Base-by-base conservation (phyloP, 495 filamentous ascomycete genomes). In the Cudoniella acicularis region DNA sequence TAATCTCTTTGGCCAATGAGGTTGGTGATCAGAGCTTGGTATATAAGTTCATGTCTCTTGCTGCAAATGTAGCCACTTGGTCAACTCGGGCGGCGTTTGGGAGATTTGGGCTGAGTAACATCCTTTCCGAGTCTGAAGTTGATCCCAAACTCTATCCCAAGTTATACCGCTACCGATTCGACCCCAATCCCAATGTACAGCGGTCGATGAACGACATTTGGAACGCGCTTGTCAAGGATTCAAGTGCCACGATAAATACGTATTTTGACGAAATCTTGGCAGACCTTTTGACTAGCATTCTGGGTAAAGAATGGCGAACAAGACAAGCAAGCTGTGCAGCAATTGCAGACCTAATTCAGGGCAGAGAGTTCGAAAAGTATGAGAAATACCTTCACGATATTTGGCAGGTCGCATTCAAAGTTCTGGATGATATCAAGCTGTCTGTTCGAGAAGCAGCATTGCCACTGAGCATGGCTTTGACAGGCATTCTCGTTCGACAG, bases 151-250 rank as follows among this genome's bases (percentile, higher is more conserved):
- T 98, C 41, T 96, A 96, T 66, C 90, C 92, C 1, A 96, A 96
- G 70, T 79, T 98, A 4, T 98, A 88, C 70, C 83, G 94, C 27
- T 98, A 97, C 74, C 79, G 90, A 26, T 97, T 96, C 50, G 94
- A 98, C 72, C 94, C 94, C 0, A 96, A 96, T 67, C 82, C 86
- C 3, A 92, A 91, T 68, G 94, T 98, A 20, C 89, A 90, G 66
- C 84, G 86, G 45, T 92, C 92, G 3, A 98, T 98, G 94, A 91
- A 94, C 59, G 89, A 93, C 55, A 98, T 98, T 62, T 98, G 94
- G 94, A 89, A 87, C 64, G 86, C 93, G 0, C 70, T 98, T 27
- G 90, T 98, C 55, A 94, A 91, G 68, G 91, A 96, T 57, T 79
- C 88, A 10, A 83, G 81, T 1, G 78, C 80, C 8, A 87, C 88